A percentile compares a stretch with the other conserved stretches of the same genome.
Conservation (phyloP, 2,329 filamentous ascomycete species). For the Penicillium frequentans region DNA sequence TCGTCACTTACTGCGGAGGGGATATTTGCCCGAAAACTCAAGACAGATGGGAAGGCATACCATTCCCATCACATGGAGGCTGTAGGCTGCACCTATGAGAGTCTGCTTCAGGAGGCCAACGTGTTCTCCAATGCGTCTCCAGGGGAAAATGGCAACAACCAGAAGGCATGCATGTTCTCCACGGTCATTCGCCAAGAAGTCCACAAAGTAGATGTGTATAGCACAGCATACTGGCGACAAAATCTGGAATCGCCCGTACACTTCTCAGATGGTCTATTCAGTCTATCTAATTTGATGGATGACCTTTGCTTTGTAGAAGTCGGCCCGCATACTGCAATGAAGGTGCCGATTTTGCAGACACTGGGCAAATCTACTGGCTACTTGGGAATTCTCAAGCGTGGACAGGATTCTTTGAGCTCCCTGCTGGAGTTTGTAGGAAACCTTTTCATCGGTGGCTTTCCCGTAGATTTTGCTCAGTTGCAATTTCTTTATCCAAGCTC, state of each 20-base stretch:
- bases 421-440: not conserved
- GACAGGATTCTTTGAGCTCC: not conserved
- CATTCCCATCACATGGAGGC: not conserved
- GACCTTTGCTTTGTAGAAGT: not conserved
- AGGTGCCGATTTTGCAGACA: not conserved
- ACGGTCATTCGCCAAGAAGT: not conserved
- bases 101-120: not conserved
- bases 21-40: not conserved
- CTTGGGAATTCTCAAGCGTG: not conserved
- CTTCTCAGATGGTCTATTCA: not conserved
- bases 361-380: not conserved
- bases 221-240: not conserved
- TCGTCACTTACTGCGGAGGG: not conserved
- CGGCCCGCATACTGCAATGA: not conserved
- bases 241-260: not conserved
- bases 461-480: not conserved
- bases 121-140: no score
- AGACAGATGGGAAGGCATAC: not conserved
- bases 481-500: no score
- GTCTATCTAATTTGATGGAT: fast-evolving
- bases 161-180: not conserved
- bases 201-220: fast-evolving
- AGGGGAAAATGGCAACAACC: no score
- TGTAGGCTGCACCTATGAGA: not conserved
- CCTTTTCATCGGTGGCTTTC: not conserved